Evolutionary conservation across 176 grass and related monocot species (phyloP).

Genomic region (Oryza punctata): DNA sequence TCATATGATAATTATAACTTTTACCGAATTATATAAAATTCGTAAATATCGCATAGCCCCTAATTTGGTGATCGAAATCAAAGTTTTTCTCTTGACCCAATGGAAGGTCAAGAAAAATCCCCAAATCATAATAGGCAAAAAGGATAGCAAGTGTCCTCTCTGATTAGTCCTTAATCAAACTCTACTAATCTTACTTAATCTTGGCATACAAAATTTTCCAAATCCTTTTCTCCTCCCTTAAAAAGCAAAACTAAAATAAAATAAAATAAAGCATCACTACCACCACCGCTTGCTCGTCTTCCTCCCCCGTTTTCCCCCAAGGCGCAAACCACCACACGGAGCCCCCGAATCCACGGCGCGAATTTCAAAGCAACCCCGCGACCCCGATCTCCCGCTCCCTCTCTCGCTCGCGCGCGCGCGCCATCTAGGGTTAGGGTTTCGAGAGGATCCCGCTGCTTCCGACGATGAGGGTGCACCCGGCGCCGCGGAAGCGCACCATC

Average conservation of each 20-base stretch:
- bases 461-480: slow-evolving; percentile 69
- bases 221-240: no score
- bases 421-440: slow-evolving; percentile 14
- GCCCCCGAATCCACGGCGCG: neutral
- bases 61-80: no score
- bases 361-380: neutral
- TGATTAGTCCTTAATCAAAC: no score
- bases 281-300: neutral
- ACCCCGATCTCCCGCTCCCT: slow-evolving; percentile 7
- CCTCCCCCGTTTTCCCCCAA: neutral
- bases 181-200: no score
- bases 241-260: neutral
- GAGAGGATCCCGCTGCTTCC: neutral
- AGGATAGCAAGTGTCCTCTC: no score
- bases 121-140: no score
- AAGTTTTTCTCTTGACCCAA: no score
- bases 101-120: no score
- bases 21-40: no score
- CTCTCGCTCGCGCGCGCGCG: neutral
- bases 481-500: slow-evolving; percentile 68
- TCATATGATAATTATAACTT: no score
- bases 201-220: no score
- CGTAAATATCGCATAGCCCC: no score
- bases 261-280: neutral
- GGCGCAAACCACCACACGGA: neutral